Percentiles rank a stretch among this genome's conserved stretches.
Conservation (phyloP, 2,329 filamentous ascomycete genomes). For the Calycina herbarum region DNA sequence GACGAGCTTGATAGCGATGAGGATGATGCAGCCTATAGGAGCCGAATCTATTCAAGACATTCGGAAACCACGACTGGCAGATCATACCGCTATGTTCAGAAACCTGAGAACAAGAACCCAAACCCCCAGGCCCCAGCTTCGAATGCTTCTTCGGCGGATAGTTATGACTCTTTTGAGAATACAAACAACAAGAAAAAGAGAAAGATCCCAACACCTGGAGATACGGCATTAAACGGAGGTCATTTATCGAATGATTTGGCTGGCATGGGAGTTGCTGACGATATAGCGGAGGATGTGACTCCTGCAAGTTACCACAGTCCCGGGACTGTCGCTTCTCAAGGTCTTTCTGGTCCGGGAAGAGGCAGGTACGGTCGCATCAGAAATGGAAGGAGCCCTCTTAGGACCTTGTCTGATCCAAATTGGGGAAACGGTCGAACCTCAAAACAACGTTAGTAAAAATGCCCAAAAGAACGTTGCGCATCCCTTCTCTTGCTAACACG, state of each 20-base stretch:
- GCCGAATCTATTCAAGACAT: slow-evolving; percentile 45
- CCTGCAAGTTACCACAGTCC: slow-evolving; percentile 57
- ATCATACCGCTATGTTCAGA: slow-evolving; percentile 45
- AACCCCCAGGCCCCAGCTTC: slow-evolving; percentile 63
- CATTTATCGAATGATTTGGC: slow-evolving; percentile 62
- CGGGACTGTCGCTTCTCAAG: slow-evolving; percentile 55
- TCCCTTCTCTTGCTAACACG: slow-evolving; percentile 16
- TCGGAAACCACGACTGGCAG: slow-evolving; percentile 49
- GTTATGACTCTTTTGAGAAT: slow-evolving; percentile 97
- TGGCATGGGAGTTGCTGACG: slow-evolving; percentile 58
- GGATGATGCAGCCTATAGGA: slow-evolving; percentile 44
- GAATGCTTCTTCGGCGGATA: slow-evolving; percentile 72
- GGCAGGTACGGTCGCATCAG: slow-evolving; percentile 74
- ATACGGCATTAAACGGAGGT: slow-evolving; percentile 49
- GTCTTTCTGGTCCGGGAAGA: slow-evolving; percentile 81
- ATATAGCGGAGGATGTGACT: slow-evolving; percentile 45
- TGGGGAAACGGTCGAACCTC: slow-evolving; percentile 37
- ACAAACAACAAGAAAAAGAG: slow-evolving; percentile 99
- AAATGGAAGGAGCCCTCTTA: slow-evolving; percentile 62
- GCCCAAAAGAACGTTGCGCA: neutral
- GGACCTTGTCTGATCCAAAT: slow-evolving; percentile 54
- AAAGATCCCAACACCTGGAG: slow-evolving; percentile 90
- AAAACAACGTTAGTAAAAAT: slow-evolving; percentile 34
- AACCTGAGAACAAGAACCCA: slow-evolving; percentile 47
- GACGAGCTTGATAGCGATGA: slow-evolving; percentile 62